Evolutionary conservation across 139 green algal genomes (phyloP), one percentile per base, ranked within the genome.

Genomic region (Coccomyxa sp.): DNA sequence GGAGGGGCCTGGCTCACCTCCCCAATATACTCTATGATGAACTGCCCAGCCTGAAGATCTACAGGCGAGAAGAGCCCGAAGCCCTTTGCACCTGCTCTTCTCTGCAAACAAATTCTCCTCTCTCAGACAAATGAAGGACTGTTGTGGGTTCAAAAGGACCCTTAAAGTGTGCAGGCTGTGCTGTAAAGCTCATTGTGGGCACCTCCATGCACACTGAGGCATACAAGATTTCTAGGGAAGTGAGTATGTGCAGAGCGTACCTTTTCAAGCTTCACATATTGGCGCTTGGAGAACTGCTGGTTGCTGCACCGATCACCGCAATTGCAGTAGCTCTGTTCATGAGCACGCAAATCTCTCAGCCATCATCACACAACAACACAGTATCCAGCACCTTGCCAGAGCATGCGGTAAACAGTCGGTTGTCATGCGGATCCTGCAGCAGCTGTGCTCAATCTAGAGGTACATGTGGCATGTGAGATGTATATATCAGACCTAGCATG

Each of bases 1-100:
- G 14, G 50, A 14, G 18, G 50, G 14, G 50, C 14, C 50, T 64
- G 50, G 27, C 41, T n/a, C 39, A 84, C 80, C 88, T 98, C 95
- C 31, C 96, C 96, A 29, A 97, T 91, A 85, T 99, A 99, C 83
- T 99, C 95, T 31, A 98, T 95, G 39, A 99, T 86, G 84, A 99
- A 99, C 77, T 95, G 81, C 14, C 95, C 95, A 39, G 86, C 88
- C 50, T 86, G 85, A 38, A 98, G 82, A 81, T 91, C 87, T 77
- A 95, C 74, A 10, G 82, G 58, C 0, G 91, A 79, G 78, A 95
- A 98, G 54, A 98, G 86, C 0, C 95, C 95, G 86, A 96, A 97
- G 31, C 95, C 94, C 85, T 98, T 98, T 24, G 86, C 78, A 0
- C 95, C 93, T 8, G 91, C 91, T 5, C 93, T 86, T n/a, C 78